Conservation (phyloP, 257 asterid genomes). For the Salvia miltiorrhiza region DNA sequence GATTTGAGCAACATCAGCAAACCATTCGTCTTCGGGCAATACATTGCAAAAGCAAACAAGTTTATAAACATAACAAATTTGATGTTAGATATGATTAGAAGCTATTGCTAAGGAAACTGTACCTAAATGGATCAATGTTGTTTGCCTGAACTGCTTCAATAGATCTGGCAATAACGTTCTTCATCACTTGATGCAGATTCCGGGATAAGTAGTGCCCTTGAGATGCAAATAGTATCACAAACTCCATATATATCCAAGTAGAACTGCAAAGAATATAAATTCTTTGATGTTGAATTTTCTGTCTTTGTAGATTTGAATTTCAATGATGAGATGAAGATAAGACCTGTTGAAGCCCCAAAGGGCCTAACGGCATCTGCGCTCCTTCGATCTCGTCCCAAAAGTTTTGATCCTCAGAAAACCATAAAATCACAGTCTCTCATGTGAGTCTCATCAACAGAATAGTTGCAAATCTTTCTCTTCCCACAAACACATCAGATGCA, state of each 20-base stretch:
- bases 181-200: constrained; percentile 86
- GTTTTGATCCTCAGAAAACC: constrained; percentile 92
- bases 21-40: constrained; percentile 93
- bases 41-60: constrained; percentile 36
- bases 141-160: constrained; percentile 83
- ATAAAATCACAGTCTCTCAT: constrained; percentile 82
- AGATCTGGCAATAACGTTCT: constrained; percentile 79
- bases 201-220: constrained; percentile 91
- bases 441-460: constrained; percentile 81
- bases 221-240: constrained; percentile 85
- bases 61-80: background rate
- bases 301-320: background rate
- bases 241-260: constrained; percentile 98
- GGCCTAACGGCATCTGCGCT: constrained; percentile 62
- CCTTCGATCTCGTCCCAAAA: constrained; percentile 93
- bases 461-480: constrained; percentile 89
- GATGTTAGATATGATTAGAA: background rate
- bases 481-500: constrained; percentile 73
- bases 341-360: constrained; percentile 95
- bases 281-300: background rate
- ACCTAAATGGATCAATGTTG: constrained; percentile 82
- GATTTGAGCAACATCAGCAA: constrained; percentile 86
- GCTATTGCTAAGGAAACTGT: background rate
- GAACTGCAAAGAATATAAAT: constrained; percentile 45
- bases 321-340: background rate